These are phyloP conservation scores for Nemophila menziesii DNA, from an alignment of 257 asterid genomes.

Conservation along the genomic window DNA sequence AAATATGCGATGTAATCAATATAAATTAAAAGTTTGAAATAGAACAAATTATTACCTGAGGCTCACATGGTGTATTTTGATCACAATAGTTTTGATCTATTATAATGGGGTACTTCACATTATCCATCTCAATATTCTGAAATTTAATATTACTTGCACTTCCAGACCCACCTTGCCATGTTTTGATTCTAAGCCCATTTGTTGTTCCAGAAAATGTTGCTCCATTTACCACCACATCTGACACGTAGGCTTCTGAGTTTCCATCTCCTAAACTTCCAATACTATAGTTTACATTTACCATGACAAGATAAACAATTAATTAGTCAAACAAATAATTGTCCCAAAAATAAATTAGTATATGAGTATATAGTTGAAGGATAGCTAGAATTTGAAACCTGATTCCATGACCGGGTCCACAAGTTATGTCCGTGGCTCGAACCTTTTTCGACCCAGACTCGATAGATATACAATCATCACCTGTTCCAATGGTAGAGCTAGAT, in stretches of 20 bases:
- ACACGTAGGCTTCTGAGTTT: constrained; percentile 47
- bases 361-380: not conserved
- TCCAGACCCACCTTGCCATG: constrained; percentile 96
- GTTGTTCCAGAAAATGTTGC: constrained; percentile 53
- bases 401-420: constrained; percentile 96
- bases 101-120: constrained; percentile 67
- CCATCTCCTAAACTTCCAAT: constrained; percentile 74
- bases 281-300: constrained; percentile 3
- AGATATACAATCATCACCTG: constrained; percentile 91
- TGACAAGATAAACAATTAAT: not conserved
- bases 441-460: constrained; percentile 47
- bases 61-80: constrained; percentile 34
- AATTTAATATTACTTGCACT: constrained; percentile 68
- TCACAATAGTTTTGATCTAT: constrained; percentile 79
- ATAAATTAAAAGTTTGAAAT: too few species aligned
- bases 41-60: constrained; percentile 21
- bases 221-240: constrained; percentile 46
- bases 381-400: constrained; percentile 38
- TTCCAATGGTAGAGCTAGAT: constrained; percentile 35
- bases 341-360: too few species aligned
- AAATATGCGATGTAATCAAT: too few species aligned
- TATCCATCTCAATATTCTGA: constrained; percentile 45
- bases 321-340: too few species aligned
- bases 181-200: constrained; percentile 82
- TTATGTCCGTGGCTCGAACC: constrained; percentile 28